Base-by-base conservation (phyloP, 257 asterid genomes). In the Solanum paucissectum region DNA sequence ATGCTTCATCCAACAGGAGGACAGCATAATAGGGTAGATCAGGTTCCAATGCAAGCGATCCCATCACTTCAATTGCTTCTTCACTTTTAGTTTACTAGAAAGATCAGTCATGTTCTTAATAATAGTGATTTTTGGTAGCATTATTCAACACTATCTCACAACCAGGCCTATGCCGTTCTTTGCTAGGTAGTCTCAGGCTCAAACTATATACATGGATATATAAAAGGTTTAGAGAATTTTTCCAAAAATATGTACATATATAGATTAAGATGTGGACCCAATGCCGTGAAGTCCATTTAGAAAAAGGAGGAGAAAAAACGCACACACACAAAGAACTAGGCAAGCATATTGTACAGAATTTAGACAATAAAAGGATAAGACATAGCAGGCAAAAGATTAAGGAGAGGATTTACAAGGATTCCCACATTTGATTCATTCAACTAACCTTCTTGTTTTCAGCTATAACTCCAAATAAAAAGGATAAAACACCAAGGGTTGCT, bases 401-500 rank as follows among this genome's bases (percentile, higher is more conserved):
- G 25, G 5, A 29, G 42, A 29, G 25, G 69, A 81, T 49, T 49
- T 5, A 44, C 64, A 79, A 27, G 66, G 44, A 5, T 79, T 79
- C 29, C 27, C 42, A 18, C 5, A 49, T 49, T 4, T 29, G 36
- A 49, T 18, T 81, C 16, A 29, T 14, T 74, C 21, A 40, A 85
- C 87, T 40, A 85, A 85, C 87, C 87, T 85, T 85, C 77, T 85
- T 85, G 87, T 85, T 85, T 84, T 94, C 98, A 83, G 98, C 98
- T 79, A 93, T 33, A 46, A 94, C 90, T 55, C 96, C 98, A 34
- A 92, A 79, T 11, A 94, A 21, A 86, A 94, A 94, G 85, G 96
- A 94, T 49, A 93, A 18, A 12, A 88, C 49, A 55, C 98, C 98
- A 73, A 94, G 89, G 55, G 92, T 83, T 23, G 98, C 91, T 68